Evolutionary conservation across 2,329 filamentous ascomycete genomes (phyloP), one percentile per base, ranked within the genome.

Genomic region (Colletotrichum sp.): DNA sequence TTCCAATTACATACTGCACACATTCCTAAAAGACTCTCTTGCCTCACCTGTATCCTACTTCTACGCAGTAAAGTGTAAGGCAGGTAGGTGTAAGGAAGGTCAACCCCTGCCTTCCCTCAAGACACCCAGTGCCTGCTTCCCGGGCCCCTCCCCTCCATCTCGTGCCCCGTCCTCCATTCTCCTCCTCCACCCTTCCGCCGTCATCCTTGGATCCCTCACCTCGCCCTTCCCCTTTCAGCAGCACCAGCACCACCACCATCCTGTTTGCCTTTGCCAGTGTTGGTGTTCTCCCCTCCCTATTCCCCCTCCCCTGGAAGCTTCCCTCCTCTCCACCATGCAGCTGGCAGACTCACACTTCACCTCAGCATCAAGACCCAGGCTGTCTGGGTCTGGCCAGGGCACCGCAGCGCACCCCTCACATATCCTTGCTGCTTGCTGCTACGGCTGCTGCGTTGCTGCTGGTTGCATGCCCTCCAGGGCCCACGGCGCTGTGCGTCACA

Each of bases 401-500:
- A 28, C 36, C 58, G 18, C 57, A 57, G 32, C 38, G 43, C 43
- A 52, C 43, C 43, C 43, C 43, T 52, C 28, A 68, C 55, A 18
- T 58, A 63, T 30, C 57, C 67, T 58, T 70, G 57, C 57, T 38
- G 32, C 34, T 48, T 69, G 52, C 55, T 68, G 36, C 34, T 48
- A 12, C 36, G 36, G 43, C 61, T 58, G 55, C 26, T 58, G 55
- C 30, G 70, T 34, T 67, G 55, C 57, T 60, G 18, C 60, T 70
- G 57, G 48, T 66, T 74, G 71, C 70, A 58, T 66, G 60, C 60
- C 24, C 24, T 65, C 28, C 67, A 52, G 3, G 18, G 15, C 8
- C 43, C 16, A 58, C 52, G 57, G 66, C 36, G 26, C 60, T 71
- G 67, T 74, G 72, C 72, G 72, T 75, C 68, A 72, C 72, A 48